phyloP scores from a whole-genome alignment of 192 early-diverging fungal genomes.

The Mortierella hygrophila region DNA sequence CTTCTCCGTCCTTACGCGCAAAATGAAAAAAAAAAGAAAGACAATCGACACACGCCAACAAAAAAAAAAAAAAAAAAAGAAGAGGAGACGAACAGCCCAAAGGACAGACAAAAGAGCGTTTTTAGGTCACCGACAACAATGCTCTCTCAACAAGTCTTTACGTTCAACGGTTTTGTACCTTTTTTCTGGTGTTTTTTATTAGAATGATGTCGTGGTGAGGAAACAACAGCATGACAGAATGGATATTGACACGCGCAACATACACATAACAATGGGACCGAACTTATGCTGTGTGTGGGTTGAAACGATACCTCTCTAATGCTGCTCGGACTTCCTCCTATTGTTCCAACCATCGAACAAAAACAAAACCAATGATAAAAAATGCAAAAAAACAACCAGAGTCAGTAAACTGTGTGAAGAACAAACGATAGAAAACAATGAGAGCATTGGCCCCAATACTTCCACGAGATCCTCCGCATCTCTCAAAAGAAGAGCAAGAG shows the following conservation, averaged over 20 bases:
- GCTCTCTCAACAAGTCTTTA: background rate
- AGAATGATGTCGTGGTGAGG: background rate
- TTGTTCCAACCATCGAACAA: background rate
- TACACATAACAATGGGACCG: background rate
- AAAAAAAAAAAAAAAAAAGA: background rate
- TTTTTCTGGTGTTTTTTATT: slow-evolving; percentile 4
- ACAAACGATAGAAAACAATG: background rate
- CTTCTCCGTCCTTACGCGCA: background rate
- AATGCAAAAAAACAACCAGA: background rate
- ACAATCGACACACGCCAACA: background rate
- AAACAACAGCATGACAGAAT: background rate
- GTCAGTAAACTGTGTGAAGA: slow-evolving; percentile 3
- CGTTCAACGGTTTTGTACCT: background rate
- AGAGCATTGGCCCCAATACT: background rate
- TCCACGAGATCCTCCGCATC: background rate
- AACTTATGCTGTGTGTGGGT: slow-evolving; percentile 47
- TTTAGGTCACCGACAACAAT: too few relatives aligned
- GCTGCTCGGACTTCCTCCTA: slow-evolving; percentile 65
- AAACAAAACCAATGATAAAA: background rate
- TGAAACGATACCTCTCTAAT: slow-evolving; percentile 60
- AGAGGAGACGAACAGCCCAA: background rate
- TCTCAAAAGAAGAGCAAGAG: background rate
- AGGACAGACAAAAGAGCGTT: background rate
- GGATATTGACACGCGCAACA: background rate
- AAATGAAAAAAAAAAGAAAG: background rate